Percentiles rank a stretch among this genome's conserved stretches.
Conservation (phyloP, 495 filamentous ascomycete genomes). For the Xylaria castorea region DNA sequence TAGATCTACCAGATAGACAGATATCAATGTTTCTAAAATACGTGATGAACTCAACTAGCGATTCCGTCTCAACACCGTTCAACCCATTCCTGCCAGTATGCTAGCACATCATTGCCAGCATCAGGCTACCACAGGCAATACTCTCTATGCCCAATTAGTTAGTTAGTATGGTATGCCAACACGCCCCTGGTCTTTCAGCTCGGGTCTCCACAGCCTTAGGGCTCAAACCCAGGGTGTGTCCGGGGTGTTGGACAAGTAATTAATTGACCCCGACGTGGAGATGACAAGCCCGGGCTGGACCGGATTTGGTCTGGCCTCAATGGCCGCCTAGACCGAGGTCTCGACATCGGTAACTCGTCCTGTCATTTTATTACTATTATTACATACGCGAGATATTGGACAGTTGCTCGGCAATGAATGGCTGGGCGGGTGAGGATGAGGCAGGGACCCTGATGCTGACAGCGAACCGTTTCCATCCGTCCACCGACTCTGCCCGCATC, state of each 20-base stretch:
- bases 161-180: not conserved
- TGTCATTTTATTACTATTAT: not conserved
- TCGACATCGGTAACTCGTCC: conserved; percentile 1
- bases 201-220: conserved; percentile 20
- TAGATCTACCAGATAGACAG: not conserved
- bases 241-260: not conserved
- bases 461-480: conserved; percentile 3
- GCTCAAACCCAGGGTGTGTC: not conserved
- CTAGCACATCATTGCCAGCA: not conserved
- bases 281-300: not conserved
- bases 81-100: not conserved
- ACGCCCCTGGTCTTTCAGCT: conserved; percentile 20
- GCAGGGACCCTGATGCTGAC: conserved; percentile 3
- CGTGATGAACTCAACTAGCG: not conserved
- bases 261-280: conserved; percentile 9
- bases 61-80: conserved; percentile 6
- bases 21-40: not conserved
- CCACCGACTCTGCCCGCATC: not conserved
- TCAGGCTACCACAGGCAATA: not conserved
- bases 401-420: conserved; percentile 18
- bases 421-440: not conserved
- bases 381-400: not conserved
- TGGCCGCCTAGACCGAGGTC: conserved; percentile 6
- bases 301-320: not conserved
- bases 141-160: not conserved